Base-by-base conservation (phyloP, 805 yeast genomes). In the Teunomyces aglyptinius region DNA sequence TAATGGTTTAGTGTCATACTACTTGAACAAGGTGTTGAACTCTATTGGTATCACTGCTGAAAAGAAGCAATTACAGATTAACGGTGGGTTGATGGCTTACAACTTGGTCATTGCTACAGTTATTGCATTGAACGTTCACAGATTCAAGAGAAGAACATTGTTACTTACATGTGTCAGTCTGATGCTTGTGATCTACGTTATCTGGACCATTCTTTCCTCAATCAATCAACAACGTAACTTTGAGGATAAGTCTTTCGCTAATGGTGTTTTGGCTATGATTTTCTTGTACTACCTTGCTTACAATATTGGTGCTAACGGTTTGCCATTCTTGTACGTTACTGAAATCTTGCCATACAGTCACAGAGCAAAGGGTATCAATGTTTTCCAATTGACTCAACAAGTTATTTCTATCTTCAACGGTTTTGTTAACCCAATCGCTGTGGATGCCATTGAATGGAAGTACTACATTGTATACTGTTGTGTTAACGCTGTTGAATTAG, bases 41-140 rank as follows among this genome's bases (percentile, higher is more conserved):
- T 72, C 80, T 20, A 77, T 80, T 57, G 83, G 85, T 48, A 75
- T 80, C 54, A 76, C 77, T 40, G 68, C 66, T n/a, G 63, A 69
- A 20, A 61, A 61, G 41, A 60, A 64, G 46, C 80, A 79, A 60
- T 68, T 78, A 46, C 58, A 73, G 43, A 71, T 78, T 57, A 79
- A 80, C 57, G 82, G 78, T 46, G 73, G 75, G 49, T 68, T 78
- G 51, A 73, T 70, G 72, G 61, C 75, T 48, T 77, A 68, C 60
- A 76, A 77, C 64, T 70, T 71, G 52, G 65, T 61, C 18, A 50
- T 64, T 43, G 56, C 70, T 7, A 38, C 49, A 34, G 41, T 46
- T 8, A 55, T 57, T 46, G 61, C 67, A 7, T 43, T 53, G 6
- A 44, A 54, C n/a, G 51, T 53, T 28, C 44, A 47, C 22, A 26